Evolutionary conservation across 805 yeast genomes (phyloP).

Genomic region (Saccharomycopsis fibuligera): DNA sequence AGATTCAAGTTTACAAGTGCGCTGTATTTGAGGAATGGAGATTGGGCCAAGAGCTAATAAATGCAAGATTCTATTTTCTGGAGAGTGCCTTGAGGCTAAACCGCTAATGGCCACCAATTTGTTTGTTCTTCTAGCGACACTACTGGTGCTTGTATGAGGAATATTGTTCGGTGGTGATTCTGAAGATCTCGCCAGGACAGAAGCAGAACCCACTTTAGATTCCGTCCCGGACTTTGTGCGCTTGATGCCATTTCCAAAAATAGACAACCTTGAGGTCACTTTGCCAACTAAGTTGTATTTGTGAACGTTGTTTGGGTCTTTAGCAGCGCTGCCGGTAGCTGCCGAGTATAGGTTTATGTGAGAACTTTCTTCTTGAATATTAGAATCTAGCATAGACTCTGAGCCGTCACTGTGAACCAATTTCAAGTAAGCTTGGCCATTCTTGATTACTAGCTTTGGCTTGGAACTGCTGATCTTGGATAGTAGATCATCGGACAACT

Average conservation of each 20-base stretch:
- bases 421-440: slow-evolving; percentile 12
- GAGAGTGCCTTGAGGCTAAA: slow-evolving; percentile 8
- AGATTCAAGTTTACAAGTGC: slow-evolving; percentile 12
- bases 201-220: not conserved
- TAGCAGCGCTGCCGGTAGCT: not conserved
- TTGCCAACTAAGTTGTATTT: slow-evolving; percentile 7
- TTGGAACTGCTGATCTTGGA: slow-evolving; percentile 2
- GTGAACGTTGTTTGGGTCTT: not conserved
- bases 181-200: not conserved
- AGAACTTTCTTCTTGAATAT: slow-evolving; percentile 8
- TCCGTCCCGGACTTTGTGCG: slow-evolving; percentile 17
- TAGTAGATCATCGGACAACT: slow-evolving; percentile 18
- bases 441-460: slow-evolving; percentile 13
- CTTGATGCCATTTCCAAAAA: slow-evolving; percentile 13
- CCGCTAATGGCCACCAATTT: slow-evolving; percentile 13
- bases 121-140: slow-evolving; percentile 4
- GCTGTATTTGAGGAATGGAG: slow-evolving; percentile 3
- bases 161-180: not conserved
- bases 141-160: not conserved
- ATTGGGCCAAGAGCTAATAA: slow-evolving; percentile 22
- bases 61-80: slow-evolving; percentile 18
- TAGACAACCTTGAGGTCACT: slow-evolving; percentile 9
- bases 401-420: slow-evolving; percentile 13
- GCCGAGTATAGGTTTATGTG: slow-evolving; percentile 8
- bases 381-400: slow-evolving; percentile 4